These are phyloP conservation scores for Fusarium begoniae DNA, from an alignment of 2,329 filamentous ascomycete species.

Conservation along the genomic window DNA sequence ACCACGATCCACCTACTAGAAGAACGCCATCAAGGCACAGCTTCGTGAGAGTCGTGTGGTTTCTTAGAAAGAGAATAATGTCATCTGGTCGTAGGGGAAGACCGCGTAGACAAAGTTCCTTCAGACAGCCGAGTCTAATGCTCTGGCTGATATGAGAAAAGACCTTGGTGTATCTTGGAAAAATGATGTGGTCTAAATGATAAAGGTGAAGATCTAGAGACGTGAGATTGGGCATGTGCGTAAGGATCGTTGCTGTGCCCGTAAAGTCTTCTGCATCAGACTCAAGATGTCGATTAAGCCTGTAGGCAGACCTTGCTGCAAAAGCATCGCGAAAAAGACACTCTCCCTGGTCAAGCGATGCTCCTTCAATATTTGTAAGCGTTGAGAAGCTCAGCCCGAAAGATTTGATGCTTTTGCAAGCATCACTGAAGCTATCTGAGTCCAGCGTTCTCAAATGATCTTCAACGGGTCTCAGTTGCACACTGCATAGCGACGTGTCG, in stretches of 20 bases:
- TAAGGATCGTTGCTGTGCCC: neutral
- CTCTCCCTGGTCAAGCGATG: neutral
- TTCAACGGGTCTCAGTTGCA: neutral
- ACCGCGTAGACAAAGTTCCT: neutral
- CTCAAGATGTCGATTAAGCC: neutral
- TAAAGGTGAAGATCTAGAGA: neutral
- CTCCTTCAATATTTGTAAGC: too few species aligned
- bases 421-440: neutral
- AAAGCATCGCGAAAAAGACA: neutral
- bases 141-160: neutral
- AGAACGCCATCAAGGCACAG: neutral
- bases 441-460: neutral
- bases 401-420: neutral
- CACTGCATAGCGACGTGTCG: neutral
- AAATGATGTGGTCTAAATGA: rapidly evolving
- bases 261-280: too few species aligned
- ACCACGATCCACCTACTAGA: neutral
- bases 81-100: neutral
- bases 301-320: neutral
- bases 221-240: neutral
- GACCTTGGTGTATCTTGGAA: neutral
- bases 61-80: neutral
- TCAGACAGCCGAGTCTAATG: neutral
- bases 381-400: neutral
- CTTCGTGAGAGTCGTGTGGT: neutral